Conservation (phyloP, 2,329 filamentous ascomycete species). For the Raffaelea albimanens region DNA sequence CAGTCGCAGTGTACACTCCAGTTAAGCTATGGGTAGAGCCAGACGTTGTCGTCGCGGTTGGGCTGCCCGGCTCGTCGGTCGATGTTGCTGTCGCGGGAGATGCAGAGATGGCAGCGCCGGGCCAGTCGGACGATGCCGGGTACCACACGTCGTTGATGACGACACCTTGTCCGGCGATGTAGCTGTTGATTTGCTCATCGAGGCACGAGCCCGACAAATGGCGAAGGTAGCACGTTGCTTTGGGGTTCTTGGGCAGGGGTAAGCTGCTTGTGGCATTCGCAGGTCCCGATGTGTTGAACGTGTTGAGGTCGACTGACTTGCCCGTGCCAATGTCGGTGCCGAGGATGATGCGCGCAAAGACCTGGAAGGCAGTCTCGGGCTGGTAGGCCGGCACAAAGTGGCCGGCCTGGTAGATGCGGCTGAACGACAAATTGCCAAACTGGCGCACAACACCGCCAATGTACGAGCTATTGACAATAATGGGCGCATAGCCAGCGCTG, state of each 20-base stretch:
- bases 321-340: conserved; percentile 48
- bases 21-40: conserved; percentile 23
- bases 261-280: conserved; percentile 13
- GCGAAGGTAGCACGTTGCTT: conserved; percentile 17
- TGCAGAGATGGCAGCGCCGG: conserved; percentile 19
- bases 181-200: conserved; percentile 38
- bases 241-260: conserved; percentile 28
- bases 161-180: conserved; percentile 39
- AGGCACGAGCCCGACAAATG: conserved; percentile 19
- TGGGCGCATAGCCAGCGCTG: conserved; percentile 60
- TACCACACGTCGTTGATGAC: conserved; percentile 53
- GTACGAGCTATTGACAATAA: conserved; percentile 58
- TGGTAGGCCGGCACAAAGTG: conserved; percentile 55
- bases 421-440: conserved; percentile 64
- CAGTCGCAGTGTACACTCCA: conserved; percentile 22
- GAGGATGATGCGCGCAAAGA: conserved; percentile 51
- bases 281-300: conserved; percentile 25
- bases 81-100: not conserved
- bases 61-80: not conserved
- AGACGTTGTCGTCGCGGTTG: not conserved
- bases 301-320: conserved; percentile 36
- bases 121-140: conserved; percentile 30
- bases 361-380: conserved; percentile 47
- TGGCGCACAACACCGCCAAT: conserved; percentile 67
- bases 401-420: conserved; percentile 56